Evolutionary conservation across 345 rosid species (phyloP), one percentile per base, ranked within the genome.

Genomic region (Hypericum perforatum): DNA sequence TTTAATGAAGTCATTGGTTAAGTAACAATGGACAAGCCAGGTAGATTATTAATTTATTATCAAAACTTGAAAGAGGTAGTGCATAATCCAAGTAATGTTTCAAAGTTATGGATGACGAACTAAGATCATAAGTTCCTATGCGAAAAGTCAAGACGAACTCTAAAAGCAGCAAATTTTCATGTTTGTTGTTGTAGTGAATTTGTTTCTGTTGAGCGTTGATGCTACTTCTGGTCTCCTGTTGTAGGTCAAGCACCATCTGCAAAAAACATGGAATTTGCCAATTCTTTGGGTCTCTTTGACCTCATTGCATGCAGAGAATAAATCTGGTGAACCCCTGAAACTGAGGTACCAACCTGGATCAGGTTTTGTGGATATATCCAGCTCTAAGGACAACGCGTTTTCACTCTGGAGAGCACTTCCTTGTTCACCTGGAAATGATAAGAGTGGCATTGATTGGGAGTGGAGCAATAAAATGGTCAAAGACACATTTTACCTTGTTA

Each of bases 271-370:
- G 91, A 78, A 72, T 57, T 84, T 95, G 42, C 79, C 97, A 36
- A 65, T 54, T 66, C 43, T 75, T 53, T 90, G 89, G 97, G 84
- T 86, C 72, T 80, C 94, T 68, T 78, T 90, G 67, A 79, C 78
- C 64, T 90, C 97, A 53, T 61, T 90, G 70, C 71, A 79, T 64
- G 94, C 88, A 15, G 82, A 81, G 76, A 74, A 70, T 68, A 71
- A 56, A 56, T 74, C 58, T 60, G 97, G 95, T 43, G 72, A 80
- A 74, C 91, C 85, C 46, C 66, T 84, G 65, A 76, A 76, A 55
- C 72, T 90, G 66, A 80, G 69, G 58, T 80, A 59, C 72, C 72
- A 43, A 53, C 77, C 85, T 54, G 75, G 89, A 16, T 82, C 89
- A 56, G 82, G 75, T 73, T 67, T 76, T 70, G 91, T 90, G 50